Base-by-base conservation (phyloP, 1,284 basidiomycete species). In the Heterobasidion irregulare region DNA sequence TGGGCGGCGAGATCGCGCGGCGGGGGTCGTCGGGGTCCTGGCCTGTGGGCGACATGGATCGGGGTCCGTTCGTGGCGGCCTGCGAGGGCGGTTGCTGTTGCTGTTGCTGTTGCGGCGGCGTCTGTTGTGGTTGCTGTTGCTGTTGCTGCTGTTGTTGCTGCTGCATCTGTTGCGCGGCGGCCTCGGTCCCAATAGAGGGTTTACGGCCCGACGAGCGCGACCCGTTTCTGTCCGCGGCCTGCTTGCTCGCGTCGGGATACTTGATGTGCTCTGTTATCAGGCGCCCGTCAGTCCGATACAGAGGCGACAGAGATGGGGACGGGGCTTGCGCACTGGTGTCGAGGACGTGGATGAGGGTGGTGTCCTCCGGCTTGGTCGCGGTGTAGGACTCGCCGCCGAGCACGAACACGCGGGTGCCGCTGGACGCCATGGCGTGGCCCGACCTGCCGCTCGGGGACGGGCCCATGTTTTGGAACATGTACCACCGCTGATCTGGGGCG, bases 371-470 rank as follows among this genome's bases (percentile, higher is more conserved):
- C 66, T 83, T 87, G 36, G 78, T 69, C 5, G 82, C 79, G 8
- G 86, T 82, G 64, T 90, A 89, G 4, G 92, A 92, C 71, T 99
- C 97, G 36, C 97, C 87, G 45, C 86, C 86, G 18, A 90, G 75
- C 3, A 89, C 82, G 56, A 85, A 80, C 16, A 89, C 77, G 58
- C 81, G 78, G 57, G 82, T 77, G 55, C 82, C 80, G 55, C 76
- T 79, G 15, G 82, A 78, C 10, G 84, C 81, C 78, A 88, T 83
- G 12, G 82, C 80, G 64, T 89, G 86, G 0, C 85, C 86, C 2
- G 80, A 83, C 54, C 85, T 72, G 32, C 82, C 80, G 43, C 75
- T 76, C 3, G 85, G 86, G 2, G 81, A 75, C 1, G 83, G 84
- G 1, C 85, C 86, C 86, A 89, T 89, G 64, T 86, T 84, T 62